A percentile compares a stretch with the other conserved stretches of the same genome.
Conservation (phyloP, 148 eudicot genomes). For the Dysphania ambrosioides region DNA sequence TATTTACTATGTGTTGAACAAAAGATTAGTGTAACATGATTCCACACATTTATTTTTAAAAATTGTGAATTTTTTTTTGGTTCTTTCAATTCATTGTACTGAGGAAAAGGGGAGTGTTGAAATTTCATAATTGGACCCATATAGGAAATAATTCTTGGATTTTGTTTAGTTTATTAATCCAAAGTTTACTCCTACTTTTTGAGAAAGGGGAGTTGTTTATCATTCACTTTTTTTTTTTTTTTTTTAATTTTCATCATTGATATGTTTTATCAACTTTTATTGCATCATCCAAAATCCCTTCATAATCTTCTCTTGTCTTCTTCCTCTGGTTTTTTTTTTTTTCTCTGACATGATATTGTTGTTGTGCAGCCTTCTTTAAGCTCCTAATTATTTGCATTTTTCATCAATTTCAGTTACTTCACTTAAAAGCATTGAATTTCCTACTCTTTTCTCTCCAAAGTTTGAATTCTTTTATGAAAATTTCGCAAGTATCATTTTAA, state of each 20-base stretch:
- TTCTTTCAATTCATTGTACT: conserved; percentile 4
- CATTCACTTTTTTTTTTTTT: background rate
- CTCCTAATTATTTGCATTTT: conserved; percentile 22
- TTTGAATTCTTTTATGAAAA: background rate
- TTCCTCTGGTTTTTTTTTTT: background rate
- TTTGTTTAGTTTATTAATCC: conserved; percentile 17
- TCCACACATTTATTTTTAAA: background rate
- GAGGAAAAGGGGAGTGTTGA: background rate
- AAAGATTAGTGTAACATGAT: background rate
- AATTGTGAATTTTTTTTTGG: background rate
- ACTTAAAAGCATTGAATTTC: background rate
- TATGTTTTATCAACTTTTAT: background rate
- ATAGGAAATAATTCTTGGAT: conserved; percentile 23
- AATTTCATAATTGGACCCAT: conserved; percentile 26
- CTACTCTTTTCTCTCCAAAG: background rate
- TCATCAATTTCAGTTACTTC: conserved; percentile 22
- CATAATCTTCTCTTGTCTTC: conserved; percentile 29
- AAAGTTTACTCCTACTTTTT: conserved; percentile 24
- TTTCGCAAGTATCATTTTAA: too few relatives aligned
- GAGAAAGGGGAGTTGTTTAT: conserved; percentile 2
- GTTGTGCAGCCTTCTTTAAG: conserved; percentile 29
- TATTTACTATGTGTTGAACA: background rate
- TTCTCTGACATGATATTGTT: conserved; percentile 36
- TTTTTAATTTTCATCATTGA: conserved; percentile 2
- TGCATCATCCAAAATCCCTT: conserved; percentile 23